These are phyloP conservation scores for Penicillium griseofulvum DNA, from an alignment of 2,329 filamentous ascomycete species.

Conservation along the genomic window DNA sequence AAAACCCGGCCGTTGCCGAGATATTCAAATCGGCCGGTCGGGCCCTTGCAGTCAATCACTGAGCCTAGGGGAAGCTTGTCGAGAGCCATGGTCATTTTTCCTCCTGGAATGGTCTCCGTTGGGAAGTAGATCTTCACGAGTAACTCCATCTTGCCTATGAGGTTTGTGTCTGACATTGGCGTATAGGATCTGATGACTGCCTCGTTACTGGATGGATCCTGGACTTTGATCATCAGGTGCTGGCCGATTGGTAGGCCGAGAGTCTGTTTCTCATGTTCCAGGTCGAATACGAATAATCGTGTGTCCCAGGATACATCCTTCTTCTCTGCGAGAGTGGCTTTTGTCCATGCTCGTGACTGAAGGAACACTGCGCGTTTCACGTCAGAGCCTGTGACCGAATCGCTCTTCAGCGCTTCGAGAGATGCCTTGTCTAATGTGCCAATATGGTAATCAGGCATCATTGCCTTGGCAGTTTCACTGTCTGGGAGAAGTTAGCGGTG, in stretches of 20 bases:
- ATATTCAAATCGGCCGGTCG: slow-evolving; percentile 82
- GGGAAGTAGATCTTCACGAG: slow-evolving; percentile 81
- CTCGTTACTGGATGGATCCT: slow-evolving; percentile 65
- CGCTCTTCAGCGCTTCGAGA: slow-evolving; percentile 52
- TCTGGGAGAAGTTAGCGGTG: slow-evolving; percentile 55
- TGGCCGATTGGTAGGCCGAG: slow-evolving; percentile 81
- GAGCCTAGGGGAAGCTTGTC: slow-evolving; percentile 71
- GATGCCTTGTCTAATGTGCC: slow-evolving; percentile 68
- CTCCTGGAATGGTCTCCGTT: slow-evolving; percentile 57
- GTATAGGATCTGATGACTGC: slow-evolving; percentile 84
- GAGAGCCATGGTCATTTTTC: slow-evolving; percentile 78
- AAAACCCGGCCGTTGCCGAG: slow-evolving; percentile 63
- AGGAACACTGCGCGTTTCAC: slow-evolving; percentile 64
- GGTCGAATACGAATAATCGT: slow-evolving; percentile 74
- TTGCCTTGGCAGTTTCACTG: slow-evolving; percentile 84
- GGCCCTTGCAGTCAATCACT: slow-evolving; percentile 80
- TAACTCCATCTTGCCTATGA: slow-evolving; percentile 66
- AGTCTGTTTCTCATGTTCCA: slow-evolving; percentile 67
- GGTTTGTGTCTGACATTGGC: slow-evolving; percentile 65
- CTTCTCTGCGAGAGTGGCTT: slow-evolving; percentile 67
- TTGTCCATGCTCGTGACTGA: slow-evolving; percentile 69
- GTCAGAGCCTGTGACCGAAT: slow-evolving; percentile 42
- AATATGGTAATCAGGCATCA: slow-evolving; percentile 85
- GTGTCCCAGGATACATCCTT: slow-evolving; percentile 72
- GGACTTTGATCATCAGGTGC: slow-evolving; percentile 79